Conservation (phyloP, 179 eudicot species). For the Drosera spatulata region DNA sequence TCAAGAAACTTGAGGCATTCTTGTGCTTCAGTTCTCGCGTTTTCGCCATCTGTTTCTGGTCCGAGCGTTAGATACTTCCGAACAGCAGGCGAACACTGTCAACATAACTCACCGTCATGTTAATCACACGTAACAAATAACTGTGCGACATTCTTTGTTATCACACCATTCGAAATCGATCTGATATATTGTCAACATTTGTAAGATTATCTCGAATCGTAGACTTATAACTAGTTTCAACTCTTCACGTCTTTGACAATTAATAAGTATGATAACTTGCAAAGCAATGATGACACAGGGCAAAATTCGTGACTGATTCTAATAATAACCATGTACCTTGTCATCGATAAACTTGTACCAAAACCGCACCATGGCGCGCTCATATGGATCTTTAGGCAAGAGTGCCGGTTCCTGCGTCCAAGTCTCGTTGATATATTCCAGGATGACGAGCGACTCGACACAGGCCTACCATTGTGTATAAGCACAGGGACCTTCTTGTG, state of each 20-base stretch:
- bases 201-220: too few species aligned
- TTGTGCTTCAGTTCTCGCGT: conserved; percentile 6
- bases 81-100: neutral
- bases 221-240: too few species aligned
- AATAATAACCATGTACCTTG: conserved; percentile 1
- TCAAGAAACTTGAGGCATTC: conserved; percentile 10
- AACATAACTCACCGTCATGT: neutral
- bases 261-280: too few species aligned
- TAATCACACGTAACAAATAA: neutral
- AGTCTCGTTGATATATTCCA: too few species aligned
- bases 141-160: too few species aligned
- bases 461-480: neutral
- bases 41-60: conserved; percentile 2
- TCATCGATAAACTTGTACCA: conserved; percentile 14
- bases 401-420: conserved; percentile 1
- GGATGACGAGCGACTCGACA: conserved; percentile 1
- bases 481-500: neutral
- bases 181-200: too few species aligned
- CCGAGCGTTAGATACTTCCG: neutral
- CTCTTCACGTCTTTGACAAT: too few species aligned
- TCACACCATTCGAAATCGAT: too few species aligned
- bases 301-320: neutral
- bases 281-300: too few species aligned
- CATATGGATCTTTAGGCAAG: neutral
- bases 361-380: conserved; percentile 8